These are phyloP conservation scores for Coniochaeta ligniaria DNA, from an alignment of 2,329 filamentous ascomycete genomes.

Conservation along the genomic window DNA sequence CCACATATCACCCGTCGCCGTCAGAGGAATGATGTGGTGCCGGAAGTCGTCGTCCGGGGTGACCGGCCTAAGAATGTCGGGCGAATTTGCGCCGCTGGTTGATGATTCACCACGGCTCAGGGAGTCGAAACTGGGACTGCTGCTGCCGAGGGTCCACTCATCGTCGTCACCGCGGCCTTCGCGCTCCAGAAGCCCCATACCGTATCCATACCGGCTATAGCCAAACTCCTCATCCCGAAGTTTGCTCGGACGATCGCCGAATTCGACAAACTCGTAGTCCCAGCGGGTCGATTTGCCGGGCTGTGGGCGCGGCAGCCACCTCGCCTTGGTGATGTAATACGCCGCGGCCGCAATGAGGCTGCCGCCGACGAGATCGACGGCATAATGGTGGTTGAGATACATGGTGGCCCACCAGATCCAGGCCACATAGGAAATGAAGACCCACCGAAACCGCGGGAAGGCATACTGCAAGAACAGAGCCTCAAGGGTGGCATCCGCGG, in stretches of 20 bases:
- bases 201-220: conserved; percentile 36
- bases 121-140: conserved; percentile 55
- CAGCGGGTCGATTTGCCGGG: conserved; percentile 80
- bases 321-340: conserved; percentile 75
- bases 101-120: conserved; percentile 28
- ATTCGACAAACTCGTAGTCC: conserved; percentile 92
- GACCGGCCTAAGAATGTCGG: conserved; percentile 42
- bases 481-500: conserved; percentile 81
- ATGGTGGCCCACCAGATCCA: conserved; percentile 99
- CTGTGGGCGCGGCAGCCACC: conserved; percentile 77
- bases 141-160: conserved; percentile 85
- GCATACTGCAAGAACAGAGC: conserved; percentile 89
- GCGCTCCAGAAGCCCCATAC: conserved; percentile 37
- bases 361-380: conserved; percentile 82
- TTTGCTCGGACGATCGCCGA: conserved; percentile 50
- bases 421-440: conserved; percentile 77
- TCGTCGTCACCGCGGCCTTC: conserved; percentile 57
- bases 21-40: conserved; percentile 23
- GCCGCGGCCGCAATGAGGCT: conserved; percentile 69
- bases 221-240: conserved; percentile 37
- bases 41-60: conserved; percentile 34
- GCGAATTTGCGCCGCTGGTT: conserved; percentile 40
- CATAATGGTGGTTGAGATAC: conserved; percentile 97
- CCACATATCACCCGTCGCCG: conserved; percentile 29
- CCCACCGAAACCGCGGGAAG: conserved; percentile 73